Conservation (phyloP, 176 grass and related monocot genomes). For the Luzula sylvatica region DNA sequence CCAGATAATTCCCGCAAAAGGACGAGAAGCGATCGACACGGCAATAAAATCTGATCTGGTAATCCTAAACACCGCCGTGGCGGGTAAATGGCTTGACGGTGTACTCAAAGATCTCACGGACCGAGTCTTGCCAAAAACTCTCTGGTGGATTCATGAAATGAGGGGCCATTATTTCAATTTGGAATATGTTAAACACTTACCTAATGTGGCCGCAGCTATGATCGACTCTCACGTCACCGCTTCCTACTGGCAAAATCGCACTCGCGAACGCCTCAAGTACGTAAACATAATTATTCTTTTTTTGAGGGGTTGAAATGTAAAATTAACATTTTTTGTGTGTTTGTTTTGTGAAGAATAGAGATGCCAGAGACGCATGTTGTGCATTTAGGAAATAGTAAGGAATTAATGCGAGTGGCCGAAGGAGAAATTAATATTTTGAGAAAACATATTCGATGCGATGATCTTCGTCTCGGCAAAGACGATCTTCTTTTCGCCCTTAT, state of each 20-base stretch:
- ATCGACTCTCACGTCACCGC: slow-evolving; percentile 84
- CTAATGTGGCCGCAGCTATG: slow-evolving; percentile 80
- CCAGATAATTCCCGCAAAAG: slow-evolving; percentile 67
- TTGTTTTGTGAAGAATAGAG: slow-evolving; percentile 57
- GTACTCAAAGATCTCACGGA: slow-evolving; percentile 64
- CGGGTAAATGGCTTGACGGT: slow-evolving; percentile 92
- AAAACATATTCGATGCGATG: slow-evolving; percentile 60
- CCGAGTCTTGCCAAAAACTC: slow-evolving; percentile 79
- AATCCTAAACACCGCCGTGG: slow-evolving; percentile 86
- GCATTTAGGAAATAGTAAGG: slow-evolving; percentile 90
- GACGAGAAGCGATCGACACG: slow-evolving; percentile 53
- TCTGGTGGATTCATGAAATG: slow-evolving; percentile 99
- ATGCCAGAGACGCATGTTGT: slow-evolving; percentile 95
- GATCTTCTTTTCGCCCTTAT: slow-evolving; percentile 97
- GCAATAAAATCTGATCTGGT: slow-evolving; percentile 76
- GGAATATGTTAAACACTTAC: slow-evolving; percentile 89
- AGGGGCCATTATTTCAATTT: slow-evolving; percentile 93
- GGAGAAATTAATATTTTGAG: slow-evolving; percentile 60
- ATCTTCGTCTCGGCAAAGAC: slow-evolving; percentile 51
- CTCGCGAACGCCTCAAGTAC: slow-evolving; percentile 74
- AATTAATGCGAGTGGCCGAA: slow-evolving; percentile 84
- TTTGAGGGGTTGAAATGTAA: neutral
- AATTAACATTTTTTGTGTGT: neutral
- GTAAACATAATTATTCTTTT: slow-evolving; percentile 21
- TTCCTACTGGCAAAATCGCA: slow-evolving; percentile 91